Evolutionary conservation across 2,329 filamentous ascomycete species (phyloP), one percentile per base, ranked within the genome.

Genomic region (Juglanconis sp.): DNA sequence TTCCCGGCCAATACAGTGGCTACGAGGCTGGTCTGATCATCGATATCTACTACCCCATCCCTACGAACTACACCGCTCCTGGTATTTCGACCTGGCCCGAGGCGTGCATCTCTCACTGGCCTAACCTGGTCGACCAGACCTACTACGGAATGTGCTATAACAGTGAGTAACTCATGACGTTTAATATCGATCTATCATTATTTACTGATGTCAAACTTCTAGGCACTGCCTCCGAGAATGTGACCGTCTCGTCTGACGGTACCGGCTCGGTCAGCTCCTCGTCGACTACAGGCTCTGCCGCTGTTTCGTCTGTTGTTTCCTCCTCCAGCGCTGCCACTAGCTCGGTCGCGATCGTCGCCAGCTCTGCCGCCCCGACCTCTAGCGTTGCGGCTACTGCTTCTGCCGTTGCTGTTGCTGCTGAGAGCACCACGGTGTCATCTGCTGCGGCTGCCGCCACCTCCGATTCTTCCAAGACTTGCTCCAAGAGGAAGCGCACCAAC

Each of bases 21-120:
- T 61, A 66, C 5, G 72, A 74, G 64, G 67, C 71, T 49, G 72
- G 73, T n/a, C 59, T 74, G 17, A 62, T 72, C 40, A 67, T 75
- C 64, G 68, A 68, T 66, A 66, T 73, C 65, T 74, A 74, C 70
- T 74, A 70, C 66, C 73, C 73, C 24, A 68, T 66, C 13, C 68
- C 70, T 2, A 70, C 65, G 32, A 72, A 63, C 65, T 74, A 74
- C 68, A 68, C 65, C 11, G 67, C 72, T 10, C 70, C 73, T 5
- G 73, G 73, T 10, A 72, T 71, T 57, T 65, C 54, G 60, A 64
- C 66, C 56, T 75, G 73, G 72, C 73, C 73, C 61, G 67, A 65
- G 47, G 64, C 59, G 32, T 75, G 73, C 60, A 68, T 71, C 64
- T 73, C 74, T 56, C 72, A 74, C 68, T 74, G 72, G 49, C 67